Percentiles rank a stretch among this genome's conserved stretches.
Evolutionary conservation across 305 asterid genomes (phyloP).

Genomic region (Rubia balearica): DNA sequence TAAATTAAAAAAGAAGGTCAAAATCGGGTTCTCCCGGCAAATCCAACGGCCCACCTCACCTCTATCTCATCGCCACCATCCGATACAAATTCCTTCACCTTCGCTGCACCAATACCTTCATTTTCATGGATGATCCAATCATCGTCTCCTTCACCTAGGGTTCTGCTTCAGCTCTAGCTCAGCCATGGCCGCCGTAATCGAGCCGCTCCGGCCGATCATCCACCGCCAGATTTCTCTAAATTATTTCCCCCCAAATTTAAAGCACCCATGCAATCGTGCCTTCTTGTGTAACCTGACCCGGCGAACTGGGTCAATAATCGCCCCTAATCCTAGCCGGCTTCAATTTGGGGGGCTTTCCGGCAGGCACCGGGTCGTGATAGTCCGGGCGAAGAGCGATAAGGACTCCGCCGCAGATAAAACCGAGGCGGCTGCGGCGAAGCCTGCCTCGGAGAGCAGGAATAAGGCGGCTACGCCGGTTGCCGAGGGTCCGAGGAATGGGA

Average conservation of each 20-base stretch:
- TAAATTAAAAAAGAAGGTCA: neutral
- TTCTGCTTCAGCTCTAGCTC: neutral
- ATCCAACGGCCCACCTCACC: slow-evolving; percentile 17
- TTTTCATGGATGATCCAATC: neutral
- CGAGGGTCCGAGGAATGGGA: slow-evolving; percentile 21
- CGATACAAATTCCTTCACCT: slow-evolving; percentile 7
- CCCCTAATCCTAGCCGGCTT: slow-evolving; percentile 28
- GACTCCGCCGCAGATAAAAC: slow-evolving; percentile 57
- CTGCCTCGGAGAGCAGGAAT: slow-evolving; percentile 39
- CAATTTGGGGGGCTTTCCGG: slow-evolving; percentile 37
- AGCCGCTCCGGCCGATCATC: slow-evolving; percentile 20
- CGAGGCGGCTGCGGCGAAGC: slow-evolving; percentile 34
- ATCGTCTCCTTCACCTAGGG: neutral
- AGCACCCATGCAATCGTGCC: slow-evolving; percentile 29
- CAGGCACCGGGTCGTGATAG: slow-evolving; percentile 35
- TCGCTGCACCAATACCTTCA: slow-evolving; percentile 2
- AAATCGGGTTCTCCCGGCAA: neutral
- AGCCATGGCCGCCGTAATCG: slow-evolving; percentile 18
- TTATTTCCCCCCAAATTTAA: slow-evolving; percentile 27
- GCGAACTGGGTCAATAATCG: slow-evolving; percentile 30
- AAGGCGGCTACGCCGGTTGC: slow-evolving; percentile 26
- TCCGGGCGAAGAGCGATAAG: slow-evolving; percentile 62
- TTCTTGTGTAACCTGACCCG: slow-evolving; percentile 27
- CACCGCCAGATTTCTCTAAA: slow-evolving; percentile 42
- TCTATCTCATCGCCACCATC: slow-evolving; percentile 15